phyloP scores from a whole-genome alignment of 495 filamentous ascomycete genomes.

The Echria macrotheca region DNA sequence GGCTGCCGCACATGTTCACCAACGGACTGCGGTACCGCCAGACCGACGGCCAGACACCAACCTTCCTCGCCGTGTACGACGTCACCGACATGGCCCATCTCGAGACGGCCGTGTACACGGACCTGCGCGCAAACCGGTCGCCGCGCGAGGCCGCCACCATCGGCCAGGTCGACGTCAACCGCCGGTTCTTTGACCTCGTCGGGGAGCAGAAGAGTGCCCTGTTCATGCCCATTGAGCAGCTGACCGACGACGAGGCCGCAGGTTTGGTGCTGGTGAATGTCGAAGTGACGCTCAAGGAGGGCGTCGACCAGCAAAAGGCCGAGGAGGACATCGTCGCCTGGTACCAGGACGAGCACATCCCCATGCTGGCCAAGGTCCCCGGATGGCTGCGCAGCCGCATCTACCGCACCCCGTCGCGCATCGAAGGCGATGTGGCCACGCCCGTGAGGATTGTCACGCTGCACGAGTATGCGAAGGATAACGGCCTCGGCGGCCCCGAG shows the following conservation, averaged over 20 bases:
- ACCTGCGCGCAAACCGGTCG: slow-evolving; percentile 63
- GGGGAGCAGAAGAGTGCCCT: slow-evolving; percentile 44
- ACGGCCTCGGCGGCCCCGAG: slow-evolving; percentile 59
- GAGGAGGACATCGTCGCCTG: slow-evolving; percentile 57
- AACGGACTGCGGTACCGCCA: slow-evolving; percentile 77
- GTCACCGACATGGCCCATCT: slow-evolving; percentile 67
- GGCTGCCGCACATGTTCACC: slow-evolving; percentile 59
- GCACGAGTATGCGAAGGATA: slow-evolving; percentile 63
- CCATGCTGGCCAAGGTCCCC: slow-evolving; percentile 63
- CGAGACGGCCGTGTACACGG: slow-evolving; percentile 59
- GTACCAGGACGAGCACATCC: slow-evolving; percentile 68
- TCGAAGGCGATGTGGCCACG: slow-evolving; percentile 43
- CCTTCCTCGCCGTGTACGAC: slow-evolving; percentile 76
- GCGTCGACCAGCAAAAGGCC: slow-evolving; percentile 45
- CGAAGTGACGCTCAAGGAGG: slow-evolving; percentile 48
- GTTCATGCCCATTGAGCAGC: slow-evolving; percentile 54
- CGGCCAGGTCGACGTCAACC: slow-evolving; percentile 64
- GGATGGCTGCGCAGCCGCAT: slow-evolving; percentile 69
- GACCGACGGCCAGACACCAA: slow-evolving; percentile 52
- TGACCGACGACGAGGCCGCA: slow-evolving; percentile 52
- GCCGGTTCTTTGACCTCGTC: slow-evolving; percentile 62
- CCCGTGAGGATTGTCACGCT: slow-evolving; percentile 53
- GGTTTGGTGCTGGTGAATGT: slow-evolving; percentile 60
- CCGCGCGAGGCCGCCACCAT: slow-evolving; percentile 70
- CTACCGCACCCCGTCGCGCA: slow-evolving; percentile 47